Conservation (phyloP, 2,329 filamentous ascomycete genomes). For the Arthrinium phaeospermum region DNA sequence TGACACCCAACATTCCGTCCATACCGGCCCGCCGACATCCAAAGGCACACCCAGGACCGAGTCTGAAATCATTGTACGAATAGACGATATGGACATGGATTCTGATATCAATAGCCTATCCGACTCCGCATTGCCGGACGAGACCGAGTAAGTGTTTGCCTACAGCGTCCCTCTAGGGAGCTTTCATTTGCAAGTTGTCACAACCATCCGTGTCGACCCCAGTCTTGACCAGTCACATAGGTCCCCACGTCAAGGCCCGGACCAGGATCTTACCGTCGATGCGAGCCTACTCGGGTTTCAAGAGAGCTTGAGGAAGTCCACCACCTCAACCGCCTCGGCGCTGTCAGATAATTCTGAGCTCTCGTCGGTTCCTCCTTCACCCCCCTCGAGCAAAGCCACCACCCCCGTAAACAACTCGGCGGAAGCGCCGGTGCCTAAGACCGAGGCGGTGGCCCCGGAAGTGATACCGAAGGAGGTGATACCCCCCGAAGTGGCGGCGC, state of each 20-base stretch:
- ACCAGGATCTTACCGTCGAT: slow-evolving; percentile 40
- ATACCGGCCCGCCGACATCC: slow-evolving; percentile 28
- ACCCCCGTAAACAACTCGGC: slow-evolving; percentile 55
- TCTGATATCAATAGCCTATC: slow-evolving; percentile 26
- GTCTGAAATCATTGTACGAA: slow-evolving; percentile 39
- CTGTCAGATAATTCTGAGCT: slow-evolving; percentile 61
- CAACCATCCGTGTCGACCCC: not conserved
- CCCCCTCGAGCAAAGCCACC: slow-evolving; percentile 66
- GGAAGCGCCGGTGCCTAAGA: not conserved
- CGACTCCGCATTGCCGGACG: slow-evolving; percentile 27
- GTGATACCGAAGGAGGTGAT: not conserved
- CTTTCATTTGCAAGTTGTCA: not conserved
- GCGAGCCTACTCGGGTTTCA: slow-evolving; percentile 34
- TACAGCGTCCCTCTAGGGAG: not conserved
- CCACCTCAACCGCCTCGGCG: slow-evolving; percentile 59
- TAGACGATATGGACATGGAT: slow-evolving; percentile 37
- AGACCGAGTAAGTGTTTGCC: slow-evolving; percentile 34
- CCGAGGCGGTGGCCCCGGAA: not conserved
- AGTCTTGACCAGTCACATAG: slow-evolving; percentile 32
- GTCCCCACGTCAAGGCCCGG: slow-evolving; percentile 31
- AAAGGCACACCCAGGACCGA: slow-evolving; percentile 35
- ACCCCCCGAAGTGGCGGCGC: slow-evolving; percentile 25
- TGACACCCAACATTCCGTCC: slow-evolving; percentile 31
- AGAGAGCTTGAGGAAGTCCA: slow-evolving; percentile 43
- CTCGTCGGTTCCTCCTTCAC: slow-evolving; percentile 58